Evolutionary conservation across 1,284 basidiomycete genomes (phyloP).

Genomic region (Microbotryum scabiosae): DNA sequence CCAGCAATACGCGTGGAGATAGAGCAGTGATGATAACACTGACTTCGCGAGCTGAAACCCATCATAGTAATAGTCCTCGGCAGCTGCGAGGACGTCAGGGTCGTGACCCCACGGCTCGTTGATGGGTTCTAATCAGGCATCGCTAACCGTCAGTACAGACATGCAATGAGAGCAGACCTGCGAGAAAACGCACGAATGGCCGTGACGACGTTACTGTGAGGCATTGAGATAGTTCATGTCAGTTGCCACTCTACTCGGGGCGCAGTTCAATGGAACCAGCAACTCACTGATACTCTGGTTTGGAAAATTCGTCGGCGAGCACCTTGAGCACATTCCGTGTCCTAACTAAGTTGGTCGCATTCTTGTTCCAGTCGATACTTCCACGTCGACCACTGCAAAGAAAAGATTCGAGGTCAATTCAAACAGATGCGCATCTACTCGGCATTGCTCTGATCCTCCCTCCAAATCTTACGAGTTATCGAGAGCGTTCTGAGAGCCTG

Average conservation of each 20-base stretch:
- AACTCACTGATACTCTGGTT: slow-evolving; percentile 47
- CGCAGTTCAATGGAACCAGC: slow-evolving; percentile 46
- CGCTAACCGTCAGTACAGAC: not conserved
- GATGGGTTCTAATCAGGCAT: slow-evolving; percentile 35
- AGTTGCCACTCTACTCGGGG: too few species aligned
- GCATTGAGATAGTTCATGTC: too few species aligned
- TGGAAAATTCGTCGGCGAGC: slow-evolving; percentile 39
- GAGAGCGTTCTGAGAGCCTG: slow-evolving; percentile 48
- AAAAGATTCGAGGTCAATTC: slow-evolving; percentile 5
- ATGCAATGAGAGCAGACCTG: not conserved
- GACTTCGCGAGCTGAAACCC: slow-evolving; percentile 15
- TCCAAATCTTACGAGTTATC: slow-evolving; percentile 49
- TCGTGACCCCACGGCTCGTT: slow-evolving; percentile 72
- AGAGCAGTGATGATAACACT: not conserved
- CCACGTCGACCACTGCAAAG: slow-evolving; percentile 57
- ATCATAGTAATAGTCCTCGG: slow-evolving; percentile 57
- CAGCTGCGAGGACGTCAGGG: slow-evolving; percentile 49
- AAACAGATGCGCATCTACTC: not conserved
- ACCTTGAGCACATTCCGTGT: slow-evolving; percentile 60
- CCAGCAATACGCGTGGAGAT: slow-evolving; percentile 47
- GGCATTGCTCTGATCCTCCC: not conserved
- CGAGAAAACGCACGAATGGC: slow-evolving; percentile 1
- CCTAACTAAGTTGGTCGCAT: slow-evolving; percentile 57
- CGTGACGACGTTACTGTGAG: not conserved
- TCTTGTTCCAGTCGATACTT: slow-evolving; percentile 61